Evolutionary conservation across 805 yeast genomes (phyloP).

Genomic region (Sporopachydermia quercuum): DNA sequence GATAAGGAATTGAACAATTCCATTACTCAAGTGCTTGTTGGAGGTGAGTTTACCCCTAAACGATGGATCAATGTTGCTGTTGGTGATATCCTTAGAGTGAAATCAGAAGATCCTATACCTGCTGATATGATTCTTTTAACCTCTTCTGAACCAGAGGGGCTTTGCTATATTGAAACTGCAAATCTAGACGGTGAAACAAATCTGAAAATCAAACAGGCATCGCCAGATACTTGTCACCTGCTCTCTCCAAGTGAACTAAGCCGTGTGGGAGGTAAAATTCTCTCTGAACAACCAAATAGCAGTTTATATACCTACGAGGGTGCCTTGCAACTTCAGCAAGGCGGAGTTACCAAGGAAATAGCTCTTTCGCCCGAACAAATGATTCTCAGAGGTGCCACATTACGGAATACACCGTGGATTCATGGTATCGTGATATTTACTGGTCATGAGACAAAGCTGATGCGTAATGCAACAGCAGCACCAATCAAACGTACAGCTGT

Average conservation of each 20-base stretch:
- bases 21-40: constrained; percentile 46
- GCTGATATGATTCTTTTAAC: constrained; percentile 78
- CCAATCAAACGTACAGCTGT: constrained; percentile 97
- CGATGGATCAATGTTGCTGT: constrained; percentile 83
- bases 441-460: constrained; percentile 94
- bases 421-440: constrained; percentile 90
- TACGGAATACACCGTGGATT: constrained; percentile 90
- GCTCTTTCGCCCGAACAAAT: constrained; percentile 85
- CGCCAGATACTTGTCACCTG: constrained; percentile 57
- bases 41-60: constrained; percentile 48
- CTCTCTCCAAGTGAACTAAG: constrained; percentile 50
- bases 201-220: constrained; percentile 83
- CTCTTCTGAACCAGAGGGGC: constrained; percentile 96
- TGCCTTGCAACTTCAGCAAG: constrained; percentile 36
- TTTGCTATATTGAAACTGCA: constrained; percentile 95
- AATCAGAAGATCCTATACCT: constrained; percentile 82
- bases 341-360: constrained; percentile 23
- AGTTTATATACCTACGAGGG: constrained; percentile 93
- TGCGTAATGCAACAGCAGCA: constrained; percentile 98
- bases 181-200: constrained; percentile 97
- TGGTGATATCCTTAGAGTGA: constrained; percentile 80
- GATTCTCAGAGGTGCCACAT: constrained; percentile 86
- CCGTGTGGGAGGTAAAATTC: constrained; percentile 39
- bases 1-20: constrained; percentile 84
- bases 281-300: constrained; percentile 88